Conservation (phyloP, 2,329 filamentous ascomycete species). For the Pyricularia sp. region DNA sequence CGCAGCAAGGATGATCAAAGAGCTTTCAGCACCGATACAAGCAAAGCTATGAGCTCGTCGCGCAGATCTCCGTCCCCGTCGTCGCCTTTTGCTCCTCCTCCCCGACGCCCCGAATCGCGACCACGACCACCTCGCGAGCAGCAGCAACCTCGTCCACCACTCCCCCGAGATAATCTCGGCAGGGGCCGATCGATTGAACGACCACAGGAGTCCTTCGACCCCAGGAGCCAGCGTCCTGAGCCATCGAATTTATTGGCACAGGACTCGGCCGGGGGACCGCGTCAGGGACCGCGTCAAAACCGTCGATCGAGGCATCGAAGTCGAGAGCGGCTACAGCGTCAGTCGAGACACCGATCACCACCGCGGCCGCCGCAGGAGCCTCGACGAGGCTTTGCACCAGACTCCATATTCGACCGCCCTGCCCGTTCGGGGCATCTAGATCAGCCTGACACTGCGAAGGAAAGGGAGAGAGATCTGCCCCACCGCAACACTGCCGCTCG, state of each 20-base stretch:
- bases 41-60: slow-evolving; percentile 23
- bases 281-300: slow-evolving; percentile 25
- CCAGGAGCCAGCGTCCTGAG: slow-evolving; percentile 13
- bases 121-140: slow-evolving; percentile 1
- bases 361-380: slow-evolving; percentile 1
- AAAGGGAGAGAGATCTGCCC: neutral
- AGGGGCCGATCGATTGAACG: slow-evolving; percentile 12
- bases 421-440: slow-evolving; percentile 8
- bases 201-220: slow-evolving; percentile 5
- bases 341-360: slow-evolving; percentile 2
- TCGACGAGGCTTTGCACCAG: neutral
- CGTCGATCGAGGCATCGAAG: slow-evolving; percentile 28
- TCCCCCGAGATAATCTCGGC: neutral
- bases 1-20: slow-evolving; percentile 19
- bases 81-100: slow-evolving; percentile 15
- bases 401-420: slow-evolving; percentile 4
- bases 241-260: slow-evolving; percentile 16
- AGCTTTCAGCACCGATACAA: neutral
- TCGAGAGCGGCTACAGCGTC: slow-evolving; percentile 22
- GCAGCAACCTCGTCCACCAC: neutral
- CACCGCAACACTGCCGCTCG: neutral
- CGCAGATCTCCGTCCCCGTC: slow-evolving; percentile 12
- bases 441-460: neutral
- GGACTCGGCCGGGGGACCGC: slow-evolving; percentile 19
- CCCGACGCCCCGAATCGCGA: neutral